A percentile compares a stretch with the other conserved stretches of the same genome.
Conservation (phyloP, 2,329 filamentous ascomycete genomes). For the Diplodia sapinea region DNA sequence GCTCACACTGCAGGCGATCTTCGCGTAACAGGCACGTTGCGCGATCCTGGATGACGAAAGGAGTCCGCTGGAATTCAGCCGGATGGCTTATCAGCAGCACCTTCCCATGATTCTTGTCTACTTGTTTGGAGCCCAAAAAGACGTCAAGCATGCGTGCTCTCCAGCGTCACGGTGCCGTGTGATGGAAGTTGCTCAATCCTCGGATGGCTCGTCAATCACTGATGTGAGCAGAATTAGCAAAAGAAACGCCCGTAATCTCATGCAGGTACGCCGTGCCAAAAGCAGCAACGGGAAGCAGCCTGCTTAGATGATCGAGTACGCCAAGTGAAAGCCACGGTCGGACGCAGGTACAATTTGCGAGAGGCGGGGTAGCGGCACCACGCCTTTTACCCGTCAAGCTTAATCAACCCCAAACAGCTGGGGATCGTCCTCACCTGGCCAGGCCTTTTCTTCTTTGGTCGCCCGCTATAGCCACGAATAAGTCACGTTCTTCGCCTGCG, state of each 20-base stretch:
- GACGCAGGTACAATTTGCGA: conserved; percentile 19
- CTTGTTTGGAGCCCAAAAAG: neutral
- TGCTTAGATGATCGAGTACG: neutral
- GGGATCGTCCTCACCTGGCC: neutral
- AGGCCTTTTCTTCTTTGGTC: conserved; percentile 1
- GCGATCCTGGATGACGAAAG: neutral
- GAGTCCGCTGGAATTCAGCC: neutral
- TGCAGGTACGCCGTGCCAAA: conserved; percentile 20
- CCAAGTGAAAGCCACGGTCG: neutral
- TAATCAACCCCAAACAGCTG: conserved; percentile 25
- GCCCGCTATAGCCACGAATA: conserved; percentile 24
- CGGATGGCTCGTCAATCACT: neutral
- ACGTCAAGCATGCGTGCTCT: neutral
- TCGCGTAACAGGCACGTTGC: neutral
- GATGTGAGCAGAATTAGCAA: neutral
- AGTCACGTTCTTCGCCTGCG: conserved; percentile 10
- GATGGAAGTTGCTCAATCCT: too few relatives aligned
- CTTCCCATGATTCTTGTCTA: neutral
- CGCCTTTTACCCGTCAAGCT: conserved; percentile 23
- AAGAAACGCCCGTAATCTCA: neutral
- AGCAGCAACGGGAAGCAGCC: conserved; percentile 9
- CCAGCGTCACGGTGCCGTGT: neutral
- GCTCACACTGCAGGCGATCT: neutral
- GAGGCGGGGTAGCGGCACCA: conserved; percentile 23
- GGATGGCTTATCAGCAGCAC: neutral